Base-by-base conservation (phyloP, 495 filamentous ascomycete species). In the Endocarpon pusillum region DNA sequence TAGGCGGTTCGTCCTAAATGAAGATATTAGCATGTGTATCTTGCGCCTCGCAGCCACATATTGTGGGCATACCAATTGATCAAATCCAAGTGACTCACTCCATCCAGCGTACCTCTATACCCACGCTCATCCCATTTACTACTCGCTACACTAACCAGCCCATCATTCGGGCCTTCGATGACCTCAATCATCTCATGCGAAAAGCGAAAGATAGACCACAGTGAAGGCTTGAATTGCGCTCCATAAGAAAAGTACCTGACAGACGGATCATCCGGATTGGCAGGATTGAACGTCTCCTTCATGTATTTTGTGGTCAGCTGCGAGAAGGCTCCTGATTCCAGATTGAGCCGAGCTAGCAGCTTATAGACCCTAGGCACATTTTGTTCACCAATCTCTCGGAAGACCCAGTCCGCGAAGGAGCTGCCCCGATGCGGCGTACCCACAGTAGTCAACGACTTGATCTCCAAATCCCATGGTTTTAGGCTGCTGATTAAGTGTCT, bases 241-340 rank as follows among this genome's bases (percentile, higher is more conserved):
- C 89, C 87, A 45, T 93, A 94, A 11, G 83, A 92, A 52, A 83
- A 94, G 49, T 94, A 94, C 22, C 68, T 60, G n/a, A 92, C 75
- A n/a, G 56, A 58, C 10, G 73, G 63, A 8, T 71, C 52, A 53
- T 97, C 73, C 4, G 76, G 84, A 0, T 78, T 81, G 11, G 59
- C 64, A 0, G 77, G 74, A 44, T 94, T 97, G 62, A 97, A 97
- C 6, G 65, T 64, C 14, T 80, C 66, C 7, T 49, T 38, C 83
- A 94, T 92, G 55, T 94, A 91, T 37, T 61, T 58, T 9, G 64
- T 66, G 1, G 87, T 94, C 16, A 97, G 54, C 53, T 97, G 86
- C 17, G 61, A 56, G 51, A 94, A 97, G 1, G 85, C 87, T 1
- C 70, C 81, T 0, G 79, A 81, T 43, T 85, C 75, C 32, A 93